phyloP scores from a whole-genome alignment of 352 stramenopile species.

The Thalassiosira mediterranea region DNA sequence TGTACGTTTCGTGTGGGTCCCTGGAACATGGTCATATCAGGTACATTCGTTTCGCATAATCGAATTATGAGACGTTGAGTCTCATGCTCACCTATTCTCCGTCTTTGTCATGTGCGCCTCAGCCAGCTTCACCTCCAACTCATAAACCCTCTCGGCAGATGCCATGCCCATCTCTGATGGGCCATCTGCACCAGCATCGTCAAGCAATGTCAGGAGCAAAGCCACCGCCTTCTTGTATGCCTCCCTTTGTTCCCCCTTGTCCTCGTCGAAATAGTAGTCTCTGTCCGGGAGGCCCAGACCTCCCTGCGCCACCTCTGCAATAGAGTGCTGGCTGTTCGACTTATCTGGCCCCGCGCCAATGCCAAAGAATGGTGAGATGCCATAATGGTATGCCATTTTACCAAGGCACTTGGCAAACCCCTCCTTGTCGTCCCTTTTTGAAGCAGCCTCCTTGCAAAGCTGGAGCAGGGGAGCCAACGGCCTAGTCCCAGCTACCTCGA shows the following conservation, averaged over 20 bases:
- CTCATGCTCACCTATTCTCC: too few species aligned
- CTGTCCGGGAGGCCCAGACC: slow-evolving; percentile 89
- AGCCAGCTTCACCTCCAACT: slow-evolving; percentile 88
- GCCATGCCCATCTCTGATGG: slow-evolving; percentile 37
- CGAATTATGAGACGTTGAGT: too few species aligned
- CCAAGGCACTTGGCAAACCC: slow-evolving; percentile 52
- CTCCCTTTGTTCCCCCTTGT: slow-evolving; percentile 85
- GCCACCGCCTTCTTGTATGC: slow-evolving; percentile 87
- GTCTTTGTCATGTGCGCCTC: slow-evolving; percentile 89
- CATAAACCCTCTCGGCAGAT: slow-evolving; percentile 82
- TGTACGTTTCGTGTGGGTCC: slow-evolving; percentile 90
- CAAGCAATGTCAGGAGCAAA: slow-evolving; percentile 84
- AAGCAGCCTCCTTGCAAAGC: slow-evolving; percentile 36
- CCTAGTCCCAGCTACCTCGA: slow-evolving; percentile 63
- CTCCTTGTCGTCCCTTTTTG: slow-evolving; percentile 19
- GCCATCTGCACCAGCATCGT: slow-evolving; percentile 54
- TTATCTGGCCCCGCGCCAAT: slow-evolving; percentile 86
- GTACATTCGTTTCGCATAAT: too few species aligned
- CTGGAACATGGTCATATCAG: too few species aligned
- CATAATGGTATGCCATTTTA: slow-evolving; percentile 58
- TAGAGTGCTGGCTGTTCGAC: slow-evolving; percentile 86
- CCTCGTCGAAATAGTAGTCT: slow-evolving; percentile 91
- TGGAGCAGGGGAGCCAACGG: slow-evolving; percentile 56
- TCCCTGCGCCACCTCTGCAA: slow-evolving; percentile 87
- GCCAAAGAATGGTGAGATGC: slow-evolving; percentile 86